Base-by-base conservation (phyloP, 2,329 filamentous ascomycete genomes). In the Lomentospora prolificans region DNA sequence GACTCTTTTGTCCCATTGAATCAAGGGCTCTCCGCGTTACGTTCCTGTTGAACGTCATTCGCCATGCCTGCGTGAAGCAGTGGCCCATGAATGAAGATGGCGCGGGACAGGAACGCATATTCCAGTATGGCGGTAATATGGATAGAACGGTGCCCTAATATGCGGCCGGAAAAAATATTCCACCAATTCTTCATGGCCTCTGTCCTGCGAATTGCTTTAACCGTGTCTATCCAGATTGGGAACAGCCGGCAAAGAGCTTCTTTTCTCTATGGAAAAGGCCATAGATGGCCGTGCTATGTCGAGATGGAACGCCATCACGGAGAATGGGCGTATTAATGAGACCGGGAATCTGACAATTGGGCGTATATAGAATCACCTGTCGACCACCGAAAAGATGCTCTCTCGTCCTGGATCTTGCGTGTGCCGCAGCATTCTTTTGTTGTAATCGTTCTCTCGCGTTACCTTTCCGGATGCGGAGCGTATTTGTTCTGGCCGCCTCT, bases 401-500 rank as follows among this genome's bases (percentile, higher is more conserved):
- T n/a, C n/a, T n/a, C n/a, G n/a, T n/a, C n/a, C n/a, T n/a, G n/a
- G n/a, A n/a, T n/a, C n/a, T n/a, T n/a, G n/a, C n/a, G n/a, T n/a
- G n/a, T n/a, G n/a, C n/a, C n/a, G n/a, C n/a, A n/a, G n/a, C n/a
- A n/a, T n/a, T n/a, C n/a, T n/a, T n/a, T n/a, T n/a, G n/a, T n/a
- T n/a, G n/a, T n/a, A n/a, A n/a, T n/a, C n/a, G n/a, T n/a, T n/a
- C n/a, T n/a, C n/a, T n/a, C n/a, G n/a, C n/a, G n/a, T n/a, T n/a
- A n/a, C 22, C 41, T 5, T 46, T 22, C 19, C 10, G 19, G 41
- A 68, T 69, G 66, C 65, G 64, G 55, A 60, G 60, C 48, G 54
- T 63, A 31, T 61, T 64, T 59, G 55, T 66, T 52, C 48, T 68
- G 28, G 60, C 64, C 53, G 57, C 61, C 48, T 57, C 68, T 9